Conservation (phyloP, 176 grass and related monocot species). For the Saccharum officinarum region DNA sequence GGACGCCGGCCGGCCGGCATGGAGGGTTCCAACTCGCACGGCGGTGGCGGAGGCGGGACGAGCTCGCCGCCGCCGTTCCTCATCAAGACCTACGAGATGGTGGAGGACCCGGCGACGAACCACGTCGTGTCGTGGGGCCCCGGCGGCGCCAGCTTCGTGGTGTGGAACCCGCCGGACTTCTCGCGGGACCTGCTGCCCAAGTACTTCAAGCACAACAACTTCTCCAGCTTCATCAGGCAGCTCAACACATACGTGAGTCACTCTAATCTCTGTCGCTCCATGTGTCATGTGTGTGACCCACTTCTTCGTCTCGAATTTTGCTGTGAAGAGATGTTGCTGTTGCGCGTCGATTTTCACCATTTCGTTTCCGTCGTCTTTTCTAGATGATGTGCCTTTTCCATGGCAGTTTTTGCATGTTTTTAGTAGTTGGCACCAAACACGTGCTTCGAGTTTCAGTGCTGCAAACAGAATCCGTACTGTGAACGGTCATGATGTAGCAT, state of each 20-base stretch:
- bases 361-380: neutral
- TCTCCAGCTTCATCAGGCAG: constrained; percentile 94
- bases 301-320: neutral
- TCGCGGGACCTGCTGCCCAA: constrained; percentile 69
- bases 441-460: neutral
- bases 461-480: neutral
- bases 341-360: neutral
- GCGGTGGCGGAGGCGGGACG: constrained; percentile 27
- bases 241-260: constrained; percentile 86
- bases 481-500: neutral
- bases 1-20: neutral
- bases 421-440: neutral
- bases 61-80: constrained; percentile 68
- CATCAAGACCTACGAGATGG: constrained; percentile 85
- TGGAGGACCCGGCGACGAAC: constrained; percentile 68
- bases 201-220: constrained; percentile 98
- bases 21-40: constrained; percentile 21
- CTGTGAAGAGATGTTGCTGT: neutral
- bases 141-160: constrained; percentile 67
- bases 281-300: neutral
- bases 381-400: neutral
- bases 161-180: constrained; percentile 75
- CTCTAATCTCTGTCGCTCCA: neutral
- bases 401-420: neutral
- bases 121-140: constrained; percentile 70